phyloP scores from a whole-genome alignment of 2,329 filamentous ascomycete genomes.

The Camillea tinctor region DNA sequence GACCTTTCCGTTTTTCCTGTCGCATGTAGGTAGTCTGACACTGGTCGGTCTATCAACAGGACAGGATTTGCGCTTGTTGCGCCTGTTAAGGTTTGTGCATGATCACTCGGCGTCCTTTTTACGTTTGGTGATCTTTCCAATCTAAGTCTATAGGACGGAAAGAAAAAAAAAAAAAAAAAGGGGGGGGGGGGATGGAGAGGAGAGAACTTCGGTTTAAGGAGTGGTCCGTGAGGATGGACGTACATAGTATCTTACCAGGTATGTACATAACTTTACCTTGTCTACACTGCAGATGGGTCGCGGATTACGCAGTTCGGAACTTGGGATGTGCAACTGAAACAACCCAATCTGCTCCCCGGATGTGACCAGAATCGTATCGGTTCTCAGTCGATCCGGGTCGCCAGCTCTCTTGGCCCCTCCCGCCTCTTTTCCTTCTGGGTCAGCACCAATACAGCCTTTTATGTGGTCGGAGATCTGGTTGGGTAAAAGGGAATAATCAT shows the following conservation, averaged over 20 bases:
- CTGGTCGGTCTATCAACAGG: background rate
- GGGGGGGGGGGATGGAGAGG: background rate
- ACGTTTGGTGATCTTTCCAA: background rate
- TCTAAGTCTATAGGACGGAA: background rate
- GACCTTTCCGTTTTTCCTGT: background rate
- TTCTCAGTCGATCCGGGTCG: background rate
- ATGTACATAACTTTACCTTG: background rate
- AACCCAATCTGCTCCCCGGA: slow-evolving; percentile 7
- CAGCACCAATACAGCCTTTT: background rate
- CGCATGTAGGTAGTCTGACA: background rate
- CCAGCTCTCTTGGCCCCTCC: background rate
- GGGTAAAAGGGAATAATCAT: background rate
- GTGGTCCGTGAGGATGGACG: background rate
- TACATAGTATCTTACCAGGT: background rate
- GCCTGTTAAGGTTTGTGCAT: background rate
- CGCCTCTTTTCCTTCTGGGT: background rate
- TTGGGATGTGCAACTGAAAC: slow-evolving; percentile 5
- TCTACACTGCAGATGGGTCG: background rate
- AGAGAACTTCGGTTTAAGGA: background rate
- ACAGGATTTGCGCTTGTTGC: background rate
- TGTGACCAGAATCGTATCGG: slow-evolving; percentile 1
- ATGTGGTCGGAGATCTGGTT: background rate
- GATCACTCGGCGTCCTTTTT: background rate
- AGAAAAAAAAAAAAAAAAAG: too few species aligned
- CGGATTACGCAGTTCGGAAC: background rate